Base-by-base conservation (phyloP, 2,329 filamentous ascomycete genomes). In the Paecilomyces sp. region DNA sequence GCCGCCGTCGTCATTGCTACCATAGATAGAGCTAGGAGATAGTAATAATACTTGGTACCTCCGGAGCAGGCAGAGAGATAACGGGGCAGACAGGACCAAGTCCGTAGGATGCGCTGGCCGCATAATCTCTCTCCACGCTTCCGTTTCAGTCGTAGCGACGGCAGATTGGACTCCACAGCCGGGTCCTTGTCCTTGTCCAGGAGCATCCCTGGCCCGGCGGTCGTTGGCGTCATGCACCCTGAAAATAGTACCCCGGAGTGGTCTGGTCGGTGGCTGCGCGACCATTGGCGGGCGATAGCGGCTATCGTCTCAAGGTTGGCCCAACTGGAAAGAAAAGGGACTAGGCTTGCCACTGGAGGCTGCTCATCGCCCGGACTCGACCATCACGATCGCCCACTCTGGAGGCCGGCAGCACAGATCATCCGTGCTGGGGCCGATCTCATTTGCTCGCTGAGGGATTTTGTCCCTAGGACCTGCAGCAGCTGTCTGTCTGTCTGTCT, bases 171-270 rank as follows among this genome's bases (percentile, higher is more conserved):
- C 54, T 22, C 54, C 54, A 55, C 54, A 28, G 24, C n/a, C 22
- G 22, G 22, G 22, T 22, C 22, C 22, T 22, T 22, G 22, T 22
- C 22, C 31, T 36, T 55, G 30, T 33, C 50, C 57, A 54, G n/a
- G 31, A 55, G 53, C 22, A 34, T 55, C 52, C 34, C 31, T 54
- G 33, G 22, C 36, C 36, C 55, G 15, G 36, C 55, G 15, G 36
- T 55, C 52, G 62, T 64, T 73, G 66, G 69, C 70, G 68, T 72
- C 69, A 73, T 72, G 70, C 68, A 70, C 50, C 56, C 62, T 68
- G 66, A 59, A 64, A 67, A 68, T 71, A 70, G 70, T 70, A 66
- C 64, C 58, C 60, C 57, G n/a, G n/a, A 57, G 41, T 8, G 9
- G 34, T 15, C 8, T 54, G 47, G 25, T 67, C 55, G 70, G 71